Evolutionary conservation across 2,329 filamentous ascomycete species (phyloP).

Genomic region (Cytospora leucostoma): DNA sequence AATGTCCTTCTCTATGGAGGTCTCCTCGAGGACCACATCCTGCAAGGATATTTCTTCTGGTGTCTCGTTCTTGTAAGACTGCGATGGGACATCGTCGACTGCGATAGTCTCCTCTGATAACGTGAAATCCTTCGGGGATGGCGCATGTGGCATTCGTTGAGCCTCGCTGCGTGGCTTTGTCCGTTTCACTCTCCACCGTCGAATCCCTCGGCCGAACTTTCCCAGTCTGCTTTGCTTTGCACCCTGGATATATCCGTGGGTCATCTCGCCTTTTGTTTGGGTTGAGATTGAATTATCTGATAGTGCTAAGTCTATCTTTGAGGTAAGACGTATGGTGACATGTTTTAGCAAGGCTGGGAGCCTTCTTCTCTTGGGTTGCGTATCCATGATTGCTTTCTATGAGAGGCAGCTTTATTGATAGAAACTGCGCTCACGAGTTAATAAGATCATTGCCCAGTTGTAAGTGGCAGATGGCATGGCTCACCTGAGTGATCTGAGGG

Average conservation of each 20-base stretch:
- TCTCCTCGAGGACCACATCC: background rate
- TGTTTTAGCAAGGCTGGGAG: constrained; percentile 15
- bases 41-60: background rate
- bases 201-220: constrained; percentile 13
- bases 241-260: background rate
- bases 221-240: constrained; percentile 11
- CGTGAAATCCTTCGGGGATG: background rate
- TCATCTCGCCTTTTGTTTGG: constrained; percentile 1
- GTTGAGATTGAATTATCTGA: background rate
- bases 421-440: background rate
- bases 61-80: background rate
- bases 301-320: background rate
- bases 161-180: constrained; percentile 3
- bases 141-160: background rate
- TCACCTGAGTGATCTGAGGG: no score
- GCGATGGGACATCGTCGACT: background rate
- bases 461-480: background rate
- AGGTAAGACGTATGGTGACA: constrained; percentile 1
- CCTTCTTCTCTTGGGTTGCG: background rate
- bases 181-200: constrained; percentile 15
- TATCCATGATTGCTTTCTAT: constrained; percentile 5
- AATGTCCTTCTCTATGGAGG: background rate
- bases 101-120: background rate
- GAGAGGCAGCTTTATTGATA: background rate
- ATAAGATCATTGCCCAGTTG: background rate